A percentile compares a stretch with the other conserved stretches of the same genome.
Conservation (phyloP, 345 rosid species). For the Melaleuca quinquenervia region DNA sequence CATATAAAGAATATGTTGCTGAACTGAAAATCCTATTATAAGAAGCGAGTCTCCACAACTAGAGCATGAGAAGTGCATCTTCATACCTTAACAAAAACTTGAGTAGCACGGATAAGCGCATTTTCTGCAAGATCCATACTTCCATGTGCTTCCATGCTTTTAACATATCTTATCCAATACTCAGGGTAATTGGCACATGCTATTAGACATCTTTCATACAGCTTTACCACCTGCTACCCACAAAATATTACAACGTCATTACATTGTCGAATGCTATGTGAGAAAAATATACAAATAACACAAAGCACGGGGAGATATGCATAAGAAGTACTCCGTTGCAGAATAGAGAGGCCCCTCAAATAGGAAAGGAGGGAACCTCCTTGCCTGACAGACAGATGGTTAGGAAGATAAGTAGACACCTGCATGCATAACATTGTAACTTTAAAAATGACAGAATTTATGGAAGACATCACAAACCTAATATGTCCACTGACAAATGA, state of each 20-base stretch:
- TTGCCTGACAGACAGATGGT: slow-evolving; percentile 89
- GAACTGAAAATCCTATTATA: not conserved
- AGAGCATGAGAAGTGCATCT: not conserved
- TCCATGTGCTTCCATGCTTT: slow-evolving; percentile 73
- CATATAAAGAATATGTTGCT: not conserved
- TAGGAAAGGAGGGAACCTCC: slow-evolving; percentile 88
- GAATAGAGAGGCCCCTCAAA: slow-evolving; percentile 89
- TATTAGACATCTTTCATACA: slow-evolving; percentile 90
- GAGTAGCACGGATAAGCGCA: slow-evolving; percentile 88
- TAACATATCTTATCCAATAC: slow-evolving; percentile 81
- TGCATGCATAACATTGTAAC: slow-evolving; percentile 93
- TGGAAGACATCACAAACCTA: slow-evolving; percentile 54
- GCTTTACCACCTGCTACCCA: slow-evolving; percentile 63
- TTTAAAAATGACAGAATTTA: slow-evolving; percentile 34
- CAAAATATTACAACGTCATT: slow-evolving; percentile 8
- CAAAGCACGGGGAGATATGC: slow-evolving; percentile 66
- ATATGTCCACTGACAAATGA: slow-evolving; percentile 68
- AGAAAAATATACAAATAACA: slow-evolving; percentile 13
- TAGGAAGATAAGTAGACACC: slow-evolving; percentile 92
- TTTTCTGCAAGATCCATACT: slow-evolving; percentile 82
- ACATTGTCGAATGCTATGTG: not conserved
- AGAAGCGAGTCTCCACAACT: not conserved
- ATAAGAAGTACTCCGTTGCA: slow-evolving; percentile 75
- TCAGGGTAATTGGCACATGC: slow-evolving; percentile 96
- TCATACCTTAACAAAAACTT: slow-evolving; percentile 92